Base-by-base conservation (phyloP, 176 grass and related monocot species). In the Paspalum notatum region DNA sequence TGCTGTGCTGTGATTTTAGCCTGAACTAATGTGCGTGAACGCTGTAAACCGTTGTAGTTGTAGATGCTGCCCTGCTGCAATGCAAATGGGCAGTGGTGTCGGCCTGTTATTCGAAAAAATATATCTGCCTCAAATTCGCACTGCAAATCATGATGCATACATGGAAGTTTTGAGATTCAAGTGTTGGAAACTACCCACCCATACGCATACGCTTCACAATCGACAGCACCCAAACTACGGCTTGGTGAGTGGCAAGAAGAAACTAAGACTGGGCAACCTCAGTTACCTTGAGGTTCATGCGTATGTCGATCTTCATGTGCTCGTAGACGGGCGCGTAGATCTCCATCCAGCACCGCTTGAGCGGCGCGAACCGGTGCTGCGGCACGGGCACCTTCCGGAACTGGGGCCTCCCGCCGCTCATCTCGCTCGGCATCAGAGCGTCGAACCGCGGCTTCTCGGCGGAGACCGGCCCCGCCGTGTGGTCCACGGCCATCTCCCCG, bases 241-340 rank as follows among this genome's bases (percentile, higher is more conserved):
- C 24, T 24, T 24, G 14, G 59, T 25, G 59, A 32, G 26, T 62
- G 10, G 15, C 59, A 2, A 15, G 5, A 37, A 32, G 49, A 18
- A 66, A 46, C 12, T 4, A 9, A 65, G 4, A 18, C 40, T 4
- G 0, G 15, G 16, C 26, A 5, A 81, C 22, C 32, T 27, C 15
- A 9, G 32, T 73, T 39, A 92, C 94, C 89, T 97, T 97, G 42
- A 97, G 87, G 82, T 97, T 97, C 94, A 97, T 97, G 69, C 91
- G 82, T 50, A 97, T 88, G 77, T 97, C 89, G 72, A 97, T 66
- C 85, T 94, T 94, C 94, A 97, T 91, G 72, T 91, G 89, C 46
- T 95, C 89, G 37, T 80, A 89, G 20, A 91, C 55, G 39, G 89
- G 92, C n/a, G 62, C 83, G 82, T 94, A 91, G 72, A 87, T 95